Base-by-base conservation (phyloP, 1,284 basidiomycete species). In the Sutorius eximius region DNA sequence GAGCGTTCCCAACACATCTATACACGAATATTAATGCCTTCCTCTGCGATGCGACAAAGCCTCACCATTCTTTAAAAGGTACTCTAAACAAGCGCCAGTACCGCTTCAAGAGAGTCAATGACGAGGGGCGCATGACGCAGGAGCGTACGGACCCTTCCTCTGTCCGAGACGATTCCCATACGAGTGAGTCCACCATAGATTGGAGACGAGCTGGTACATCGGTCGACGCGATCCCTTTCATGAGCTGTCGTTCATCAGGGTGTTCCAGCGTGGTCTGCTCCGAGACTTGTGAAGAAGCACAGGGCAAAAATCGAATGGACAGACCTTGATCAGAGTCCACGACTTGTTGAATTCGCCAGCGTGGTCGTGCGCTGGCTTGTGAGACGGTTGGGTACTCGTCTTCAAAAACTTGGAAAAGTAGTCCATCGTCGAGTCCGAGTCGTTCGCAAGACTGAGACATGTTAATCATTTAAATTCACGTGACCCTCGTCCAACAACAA, bases 21-120 rank as follows among this genome's bases (percentile, higher is more conserved):
- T 11, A 45, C 51, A 43, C 40, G 11, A 40, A 38, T 3, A 16
- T 64, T 29, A 66, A 56, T 32, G 29, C 41, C 33, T 1, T 41
- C 13, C 30, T 34, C 3, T 3, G 32, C n/a, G 34, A 46, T 37
- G 49, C 37, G 50, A 12, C 30, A 46, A 46, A 46, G 12, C 57
- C 74, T 49, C 59, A 89, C 90, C 91, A 65, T 95, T 89, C 75
- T 95, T 93, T 47, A 98, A 75, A 30, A 97, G 79, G 71, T 93
- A 93, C 72, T 98, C 96, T 58, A 97, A 76, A 68, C 93, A 96
- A 16, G 83, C 85, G 22, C 94, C 94, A 4, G 91, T 93, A 12
- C 80, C 83, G 56, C 92, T 94, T 70, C 47, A 56, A 56, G 53
- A 57, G 54, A 38, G 62, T 58, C 55, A 59, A 56, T 6, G 48